Base-by-base conservation (phyloP, 305 asterid genomes). In the Salvia sclarea region DNA sequence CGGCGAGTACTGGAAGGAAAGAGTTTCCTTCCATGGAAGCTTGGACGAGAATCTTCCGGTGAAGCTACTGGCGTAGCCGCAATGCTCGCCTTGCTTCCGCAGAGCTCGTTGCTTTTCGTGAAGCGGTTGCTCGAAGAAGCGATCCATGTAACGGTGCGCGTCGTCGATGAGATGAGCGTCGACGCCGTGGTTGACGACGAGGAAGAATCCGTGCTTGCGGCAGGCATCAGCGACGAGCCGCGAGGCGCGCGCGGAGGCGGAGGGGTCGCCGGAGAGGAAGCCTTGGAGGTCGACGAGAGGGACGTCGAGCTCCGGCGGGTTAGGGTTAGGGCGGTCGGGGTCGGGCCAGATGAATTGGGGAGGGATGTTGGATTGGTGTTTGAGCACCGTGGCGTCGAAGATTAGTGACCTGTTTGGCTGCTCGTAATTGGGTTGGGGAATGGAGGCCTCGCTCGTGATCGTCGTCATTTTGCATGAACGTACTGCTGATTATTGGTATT, bases 1-100 rank as follows among this genome's bases (percentile, higher is more conserved):
- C 1, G 81, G 84, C 0, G 90, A 84, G 74, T 77, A 87, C 4
- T 66, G 78, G 40, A 91, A 87, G 20, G 97, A 89, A 28, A 91
- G 88, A 1, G 97, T 91, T 62, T 91, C 97, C 76, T 91, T 91
- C 97, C 97, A 91, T 0, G 97, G 97, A 49, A 91, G 82, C 73
- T 91, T 91, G 22, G 87, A 81, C 4, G 95, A 85, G 72, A 91
- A 91, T 18, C 97, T 56, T 10, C 93, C 96, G 1, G 84, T 85
- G 78, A 91, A 91, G 81, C 97, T 89, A 45, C 96, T 91, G 9
- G 97, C 90, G 60, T 89, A 91, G 17, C 98, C 98, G 45, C 88
- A 83, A 64, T 77, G 86, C 40, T 91, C 96, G 0, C 98, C 98
- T 0, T 76, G 44, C 52, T 83, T 84, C 69, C 98, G 78, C 9